Base-by-base conservation (phyloP, 768 basidiomycete genomes). In the Coprinopsis cinerea region DNA sequence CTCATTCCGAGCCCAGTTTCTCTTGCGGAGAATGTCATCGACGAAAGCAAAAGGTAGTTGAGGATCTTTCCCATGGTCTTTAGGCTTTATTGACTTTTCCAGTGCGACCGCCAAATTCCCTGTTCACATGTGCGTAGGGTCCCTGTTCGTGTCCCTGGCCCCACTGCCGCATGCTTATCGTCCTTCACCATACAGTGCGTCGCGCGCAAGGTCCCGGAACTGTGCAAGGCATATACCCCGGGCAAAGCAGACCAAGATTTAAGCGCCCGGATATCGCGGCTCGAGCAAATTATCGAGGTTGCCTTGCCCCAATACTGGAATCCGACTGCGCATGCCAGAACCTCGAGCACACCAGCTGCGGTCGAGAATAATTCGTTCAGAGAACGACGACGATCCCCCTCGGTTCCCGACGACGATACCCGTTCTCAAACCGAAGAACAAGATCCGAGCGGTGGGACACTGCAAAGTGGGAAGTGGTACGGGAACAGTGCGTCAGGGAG, bases 21-120 rank as follows among this genome's bases (percentile, higher is more conserved):
- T 89, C 88, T 7, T 90, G 88, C 50, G 86, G 86, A 15, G 89
- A 92, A 69, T 92, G 90, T 55, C 90, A 92, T 69, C 79, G 89
- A 18, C 74, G 89, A 53, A 92, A 92, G 63, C 89, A 92, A 67
- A 91, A 91, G 77, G 88, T 30, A 27, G 22, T 6, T 14, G 14
- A 10, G 2, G 17, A 3, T 24, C 10, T 27, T 32, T 24, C 15
- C n/a, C 20, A 1, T 26, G 15, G 10, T 27, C 11, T 18, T 9
- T 26, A 6, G 17, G 4, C 30, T 5, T 41, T 48, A 15, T 20
- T 10, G 15, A 15, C 25, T 6, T 39, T 20, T 52, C 44, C 63
- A 92, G 87, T 92, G 89, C 69, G 87, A 92, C 66, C 79, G 89
- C 53, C 88, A 90, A 68, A 67, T 85, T 49, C 88, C 88, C 20